Percentiles rank a stretch among this genome's conserved stretches.
Conservation (phyloP, 2,329 filamentous ascomycete species). For the Phymatotrichopsis omnivora region DNA sequence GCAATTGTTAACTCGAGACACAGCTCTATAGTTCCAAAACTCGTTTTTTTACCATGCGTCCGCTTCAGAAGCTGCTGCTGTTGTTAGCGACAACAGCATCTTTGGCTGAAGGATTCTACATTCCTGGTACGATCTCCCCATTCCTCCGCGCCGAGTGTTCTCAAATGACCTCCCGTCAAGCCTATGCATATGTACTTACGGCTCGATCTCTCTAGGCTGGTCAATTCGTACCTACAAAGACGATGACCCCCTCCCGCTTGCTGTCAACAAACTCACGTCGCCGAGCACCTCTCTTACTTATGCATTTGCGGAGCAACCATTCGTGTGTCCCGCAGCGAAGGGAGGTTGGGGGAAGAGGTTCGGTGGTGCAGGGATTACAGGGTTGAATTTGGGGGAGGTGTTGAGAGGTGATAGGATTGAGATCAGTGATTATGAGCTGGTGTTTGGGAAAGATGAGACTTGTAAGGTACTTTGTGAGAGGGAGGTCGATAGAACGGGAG, state of each 20-base stretch:
- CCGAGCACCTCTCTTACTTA: constrained; percentile 85
- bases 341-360: constrained; percentile 55
- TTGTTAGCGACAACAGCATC: too few relatives aligned
- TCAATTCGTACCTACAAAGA: constrained; percentile 72
- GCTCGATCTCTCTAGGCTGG: constrained; percentile 48
- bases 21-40: too few relatives aligned
- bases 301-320: constrained; percentile 80
- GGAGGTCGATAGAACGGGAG: constrained; percentile 52
- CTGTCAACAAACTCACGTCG: constrained; percentile 86
- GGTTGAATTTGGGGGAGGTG: constrained; percentile 77
- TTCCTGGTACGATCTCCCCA: constrained; percentile 54
- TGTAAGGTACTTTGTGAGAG: constrained; percentile 63
- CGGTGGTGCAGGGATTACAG: constrained; percentile 64
- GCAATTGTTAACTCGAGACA: too few relatives aligned
- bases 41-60: constrained; percentile 19
- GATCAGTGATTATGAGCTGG: constrained; percentile 71
- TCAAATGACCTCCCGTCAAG: neutral
- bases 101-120: constrained; percentile 86
- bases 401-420: constrained; percentile 77
- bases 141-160: constrained; percentile 29
- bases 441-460: constrained; percentile 64
- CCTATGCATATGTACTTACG: neutral
- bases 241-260: constrained; percentile 67
- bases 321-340: constrained; percentile 68
- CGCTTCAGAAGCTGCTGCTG: constrained; percentile 22